Evolutionary conservation across 352 stramenopile genomes (phyloP), one percentile per base, ranked within the genome.

Genomic region (Phytopythium helicoides): DNA sequence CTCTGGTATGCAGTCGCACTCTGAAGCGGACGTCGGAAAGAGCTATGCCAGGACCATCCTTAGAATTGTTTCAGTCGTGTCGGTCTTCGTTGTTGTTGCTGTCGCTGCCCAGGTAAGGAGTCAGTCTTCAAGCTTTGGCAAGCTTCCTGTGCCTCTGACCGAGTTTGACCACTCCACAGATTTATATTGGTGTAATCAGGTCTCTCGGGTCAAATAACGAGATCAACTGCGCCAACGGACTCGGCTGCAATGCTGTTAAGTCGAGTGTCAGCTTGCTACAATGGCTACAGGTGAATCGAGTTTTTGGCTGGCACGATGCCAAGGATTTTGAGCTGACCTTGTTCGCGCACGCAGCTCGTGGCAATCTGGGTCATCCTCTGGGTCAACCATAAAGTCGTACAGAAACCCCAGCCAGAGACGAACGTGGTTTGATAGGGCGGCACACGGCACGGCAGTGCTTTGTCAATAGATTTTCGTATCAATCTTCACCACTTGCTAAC

Each of bases 51-150:
- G 50, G 52, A 16, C 63, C 44, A 87, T 87, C 60, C 72, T 68
- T 10, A 71, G 73, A 33, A 76, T 86, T 42, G 54, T 87, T 4
- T 26, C 81, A 18, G 58, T 87, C 18, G 77, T 63, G 0, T 70
- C 78, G 41, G 52, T 48, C 1, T 55, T 80, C 14, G 64, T 71
- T 14, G 14, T 78, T 3, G 28, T 83, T 15, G 76, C 67, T 35
- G 54, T 77, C 39, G 60, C 47, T 1, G 65, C 60, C 0, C 71
- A 81, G 60, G 63, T 86, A 5, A 19, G 7, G 0, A 6, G 10
- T 16, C n/a, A n/a, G n/a, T n/a, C n/a, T n/a, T n/a, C n/a, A n/a
- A n/a, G n/a, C n/a, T n/a, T n/a, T n/a, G n/a, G n/a, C n/a, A n/a
- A n/a, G 23, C 21, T 33, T 33, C 5, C 28, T 33, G 5, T 9